Evolutionary conservation across 2,329 filamentous ascomycete genomes (phyloP).

Genomic region (Pseudocercospora fuligena): DNA sequence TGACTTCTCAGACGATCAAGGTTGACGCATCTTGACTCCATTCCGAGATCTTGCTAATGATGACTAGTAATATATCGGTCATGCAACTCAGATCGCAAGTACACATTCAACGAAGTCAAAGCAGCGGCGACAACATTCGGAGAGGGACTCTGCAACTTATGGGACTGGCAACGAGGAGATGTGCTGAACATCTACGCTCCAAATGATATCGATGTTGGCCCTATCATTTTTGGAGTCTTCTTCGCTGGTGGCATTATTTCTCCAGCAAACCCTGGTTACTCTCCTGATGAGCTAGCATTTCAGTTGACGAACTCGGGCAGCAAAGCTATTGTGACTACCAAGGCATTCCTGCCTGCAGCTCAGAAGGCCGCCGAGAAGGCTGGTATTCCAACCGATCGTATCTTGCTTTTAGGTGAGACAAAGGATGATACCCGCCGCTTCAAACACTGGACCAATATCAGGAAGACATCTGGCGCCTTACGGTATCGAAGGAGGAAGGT

Average conservation of each 20-base stretch:
- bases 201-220: constrained; percentile 79
- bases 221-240: constrained; percentile 66
- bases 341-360: constrained; percentile 67
- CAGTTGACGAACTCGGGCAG: constrained; percentile 81
- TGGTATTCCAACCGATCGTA: constrained; percentile 70
- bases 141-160: constrained; percentile 73
- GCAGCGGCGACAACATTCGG: constrained; percentile 75
- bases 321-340: constrained; percentile 75
- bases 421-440: constrained; percentile 62
- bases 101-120: constrained; percentile 73
- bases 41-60: not conserved
- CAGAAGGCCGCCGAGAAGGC: constrained; percentile 69
- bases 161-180: constrained; percentile 82
- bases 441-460: constrained; percentile 74
- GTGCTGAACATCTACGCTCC: constrained; percentile 82
- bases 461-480: constrained; percentile 63
- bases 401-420: constrained; percentile 75
- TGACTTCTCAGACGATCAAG: constrained; percentile 72
- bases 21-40: constrained; percentile 49
- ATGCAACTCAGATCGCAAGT: constrained; percentile 65
- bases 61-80: constrained; percentile 74
- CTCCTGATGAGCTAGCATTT: constrained; percentile 78
- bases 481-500: constrained; percentile 65
- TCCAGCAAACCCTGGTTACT: constrained; percentile 90
- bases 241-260: constrained; percentile 83